phyloP scores from a whole-genome alignment of 306 rosid genomes.

The Medicago arabica region DNA sequence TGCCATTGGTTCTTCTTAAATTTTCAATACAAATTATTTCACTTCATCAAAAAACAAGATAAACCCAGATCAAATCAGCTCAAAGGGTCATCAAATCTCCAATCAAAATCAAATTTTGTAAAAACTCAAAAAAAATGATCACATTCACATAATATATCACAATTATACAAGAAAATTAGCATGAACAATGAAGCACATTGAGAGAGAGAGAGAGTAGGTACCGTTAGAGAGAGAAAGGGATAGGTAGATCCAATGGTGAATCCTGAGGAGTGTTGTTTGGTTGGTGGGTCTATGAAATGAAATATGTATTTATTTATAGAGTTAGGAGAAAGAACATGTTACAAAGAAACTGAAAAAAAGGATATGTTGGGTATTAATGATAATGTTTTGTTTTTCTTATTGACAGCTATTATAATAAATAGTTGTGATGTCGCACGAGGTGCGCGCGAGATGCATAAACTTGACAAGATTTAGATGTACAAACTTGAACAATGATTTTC shows the following conservation, averaged over 20 bases:
- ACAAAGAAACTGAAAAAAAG: background rate
- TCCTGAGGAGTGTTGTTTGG: background rate
- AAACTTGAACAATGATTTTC: background rate
- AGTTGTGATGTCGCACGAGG: background rate
- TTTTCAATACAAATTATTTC: background rate
- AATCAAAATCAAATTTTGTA: conserved; percentile 36
- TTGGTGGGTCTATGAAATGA: conserved; percentile 2
- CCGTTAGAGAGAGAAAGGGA: conserved; percentile 25
- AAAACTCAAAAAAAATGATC: background rate
- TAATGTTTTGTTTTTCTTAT: background rate
- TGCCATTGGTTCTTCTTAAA: conserved; percentile 67
- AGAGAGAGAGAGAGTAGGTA: conserved; percentile 14
- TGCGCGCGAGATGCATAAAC: conserved; percentile 10
- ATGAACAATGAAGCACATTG: background rate
- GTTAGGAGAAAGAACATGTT: background rate
- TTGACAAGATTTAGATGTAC: background rate
- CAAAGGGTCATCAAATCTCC: conserved; percentile 31
- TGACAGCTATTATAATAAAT: background rate
- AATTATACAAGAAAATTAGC: background rate
- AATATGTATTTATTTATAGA: background rate
- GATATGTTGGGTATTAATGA: conserved; percentile 1
- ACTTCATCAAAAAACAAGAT: conserved; percentile 24
- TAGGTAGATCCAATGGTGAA: conserved; percentile 31
- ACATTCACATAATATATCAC: no score
- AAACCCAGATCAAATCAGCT: conserved; percentile 43